Percentiles rank a stretch among this genome's conserved stretches.
Evolutionary conservation across 176 grass and related monocot species (phyloP).

Genomic region (Tillandsia leiboldiana): DNA sequence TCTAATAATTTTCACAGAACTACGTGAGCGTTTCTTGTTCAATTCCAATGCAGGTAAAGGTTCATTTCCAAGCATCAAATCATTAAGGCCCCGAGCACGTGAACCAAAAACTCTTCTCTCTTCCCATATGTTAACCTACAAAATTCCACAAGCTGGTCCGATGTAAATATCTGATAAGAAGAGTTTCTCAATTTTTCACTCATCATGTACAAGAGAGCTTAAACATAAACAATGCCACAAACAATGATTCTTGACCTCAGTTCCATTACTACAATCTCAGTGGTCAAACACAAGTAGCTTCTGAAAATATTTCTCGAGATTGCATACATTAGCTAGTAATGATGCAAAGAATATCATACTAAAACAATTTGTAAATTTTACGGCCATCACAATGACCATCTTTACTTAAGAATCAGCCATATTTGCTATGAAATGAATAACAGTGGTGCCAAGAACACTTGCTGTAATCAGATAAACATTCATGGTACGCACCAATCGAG

Average conservation of each 20-base stretch:
- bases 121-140: slow-evolving; percentile 95
- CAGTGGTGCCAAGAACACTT: too few species aligned
- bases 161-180: background rate
- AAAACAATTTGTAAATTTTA: background rate
- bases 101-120: slow-evolving; percentile 99
- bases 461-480: slow-evolving; percentile 8
- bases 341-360: background rate
- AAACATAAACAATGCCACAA: too few species aligned
- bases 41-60: slow-evolving; percentile 67
- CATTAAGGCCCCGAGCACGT: slow-evolving; percentile 60
- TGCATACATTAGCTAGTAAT: too few species aligned
- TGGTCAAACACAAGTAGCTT: too few species aligned
- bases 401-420: too few species aligned
- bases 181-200: slow-evolving; percentile 13
- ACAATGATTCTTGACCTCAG: too few species aligned
- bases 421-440: too few species aligned
- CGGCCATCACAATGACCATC: too few species aligned
- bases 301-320: too few species aligned
- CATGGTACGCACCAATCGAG: slow-evolving; percentile 56
- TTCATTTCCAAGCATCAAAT: slow-evolving; percentile 78
- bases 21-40: slow-evolving; percentile 64
- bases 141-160: background rate
- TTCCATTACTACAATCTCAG: background rate
- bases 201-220: background rate
- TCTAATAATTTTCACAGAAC: slow-evolving; percentile 70